Evolutionary conservation across 148 eudicot species (phyloP), one percentile per base, ranked within the genome.

Genomic region (Rhododendron vialii): DNA sequence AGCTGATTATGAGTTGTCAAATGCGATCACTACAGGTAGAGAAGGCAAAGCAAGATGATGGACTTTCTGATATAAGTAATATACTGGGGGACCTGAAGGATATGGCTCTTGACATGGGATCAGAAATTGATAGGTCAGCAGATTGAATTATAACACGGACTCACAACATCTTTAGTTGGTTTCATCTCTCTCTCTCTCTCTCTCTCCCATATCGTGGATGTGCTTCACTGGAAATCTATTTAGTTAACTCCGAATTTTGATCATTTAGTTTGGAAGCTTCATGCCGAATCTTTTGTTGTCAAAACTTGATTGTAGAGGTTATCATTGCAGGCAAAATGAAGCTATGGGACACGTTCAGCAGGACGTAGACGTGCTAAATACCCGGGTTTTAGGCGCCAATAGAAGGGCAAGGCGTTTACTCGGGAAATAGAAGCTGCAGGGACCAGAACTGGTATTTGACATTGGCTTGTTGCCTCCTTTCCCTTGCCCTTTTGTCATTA

Each of bases 71-170:
- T 77, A 83, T 96, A 83, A 95, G 98, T 87, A 89, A 92, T 83
- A 85, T 96, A 10, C 48, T 96, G 89, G 98, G 93, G 82, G 99
- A 96, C 87, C 92, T 96, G 77, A 96, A 95, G 93, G 91, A 85
- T 51, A 96, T 96, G 99, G 99, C 99, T 51, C 65, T 92, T 84
- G 98, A 96, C 92, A 95, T 95, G 99, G 98, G 98, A 51, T 93
- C 98, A 9, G 99, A 96, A 92, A 93, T 96, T 87, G 95, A 93
- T 65, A 87, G 96, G 98, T 96, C 84, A 87, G 92, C 86, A n/a
- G 75, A 69, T 57, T 43, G n/a, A 7, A 74, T 50, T 45, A 13
- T 22, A 17, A 53, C 38, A 61, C 6, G 18, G 59, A 7, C 53
- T 43, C 38, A 10, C 45, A 73, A 5, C 81, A 11, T 17, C n/a